phyloP scores from a whole-genome alignment of 805 yeast genomes.

The Kuraishia piskuri region DNA sequence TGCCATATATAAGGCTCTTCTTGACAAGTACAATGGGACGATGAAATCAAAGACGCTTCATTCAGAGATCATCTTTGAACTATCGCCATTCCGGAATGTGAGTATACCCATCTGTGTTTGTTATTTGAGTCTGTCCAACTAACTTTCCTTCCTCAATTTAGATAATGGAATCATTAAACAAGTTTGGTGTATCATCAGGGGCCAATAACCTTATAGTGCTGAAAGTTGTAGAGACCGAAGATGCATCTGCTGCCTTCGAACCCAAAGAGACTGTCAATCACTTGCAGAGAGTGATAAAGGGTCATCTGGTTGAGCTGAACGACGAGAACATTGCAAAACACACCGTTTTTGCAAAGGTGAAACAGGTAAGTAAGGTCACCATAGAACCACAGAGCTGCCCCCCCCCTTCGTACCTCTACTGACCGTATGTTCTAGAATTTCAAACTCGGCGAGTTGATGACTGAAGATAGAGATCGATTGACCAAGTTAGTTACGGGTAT shows the following conservation, averaged over 20 bases:
- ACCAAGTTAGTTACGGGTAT: constrained; percentile 16
- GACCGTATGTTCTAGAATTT: constrained; percentile 15
- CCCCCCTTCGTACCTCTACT: not conserved
- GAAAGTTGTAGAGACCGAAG: constrained; percentile 25
- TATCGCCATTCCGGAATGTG: constrained; percentile 63
- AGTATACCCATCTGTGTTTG: constrained; percentile 50
- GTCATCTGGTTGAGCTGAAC: constrained; percentile 23
- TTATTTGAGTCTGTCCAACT: not conserved
- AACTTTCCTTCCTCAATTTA: not conserved
- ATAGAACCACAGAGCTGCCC: no score
- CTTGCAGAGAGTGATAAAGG: constrained; percentile 19
- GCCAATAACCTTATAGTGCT: constrained; percentile 39
- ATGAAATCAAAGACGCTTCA: constrained; percentile 59
- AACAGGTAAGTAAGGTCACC: constrained; percentile 22
- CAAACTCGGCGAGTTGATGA: constrained; percentile 13
- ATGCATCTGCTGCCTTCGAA: constrained; percentile 9
- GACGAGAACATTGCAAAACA: constrained; percentile 22
- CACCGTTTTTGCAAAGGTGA: constrained; percentile 25
- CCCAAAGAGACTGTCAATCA: constrained; percentile 9
- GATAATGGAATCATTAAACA: constrained; percentile 60
- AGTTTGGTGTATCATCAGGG: constrained; percentile 57
- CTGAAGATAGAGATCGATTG: constrained; percentile 11
- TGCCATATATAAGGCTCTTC: constrained; percentile 51
- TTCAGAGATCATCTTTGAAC: constrained; percentile 61
- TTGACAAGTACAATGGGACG: constrained; percentile 36